Percentiles rank a stretch among this genome's conserved stretches.
Conservation (phyloP, 2,329 filamentous ascomycete species). For the Alternaria ventricosa region DNA sequence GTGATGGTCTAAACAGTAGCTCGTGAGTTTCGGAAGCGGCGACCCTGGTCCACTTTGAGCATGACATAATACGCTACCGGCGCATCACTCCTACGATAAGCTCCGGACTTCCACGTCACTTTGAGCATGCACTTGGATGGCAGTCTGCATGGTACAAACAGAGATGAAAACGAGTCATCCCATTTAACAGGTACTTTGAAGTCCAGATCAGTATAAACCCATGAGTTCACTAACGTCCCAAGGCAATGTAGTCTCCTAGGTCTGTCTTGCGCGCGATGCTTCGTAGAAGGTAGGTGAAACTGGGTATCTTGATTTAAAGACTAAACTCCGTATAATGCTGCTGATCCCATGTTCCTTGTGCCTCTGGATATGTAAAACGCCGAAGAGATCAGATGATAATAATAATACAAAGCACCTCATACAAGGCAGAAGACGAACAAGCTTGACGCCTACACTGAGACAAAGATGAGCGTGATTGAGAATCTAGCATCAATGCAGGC, state of each 20-base stretch:
- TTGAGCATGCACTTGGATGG: neutral
- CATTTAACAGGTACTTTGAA: neutral
- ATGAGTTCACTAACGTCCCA: neutral
- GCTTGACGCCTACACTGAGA: neutral
- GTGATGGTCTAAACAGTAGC: conserved; percentile 33
- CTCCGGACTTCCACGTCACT: conserved; percentile 5
- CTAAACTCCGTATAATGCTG: conserved; percentile 33
- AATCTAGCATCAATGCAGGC: neutral
- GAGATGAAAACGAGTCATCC: neutral
- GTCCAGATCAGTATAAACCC: neutral
- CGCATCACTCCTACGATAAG: conserved; percentile 18
- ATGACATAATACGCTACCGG: conserved; percentile 26
- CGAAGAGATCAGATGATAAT: conserved; percentile 1
- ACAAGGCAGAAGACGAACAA: neutral
- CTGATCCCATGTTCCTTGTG: neutral
- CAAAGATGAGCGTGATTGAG: neutral
- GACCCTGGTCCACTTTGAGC: conserved; percentile 20
- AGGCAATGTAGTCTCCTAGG: neutral
- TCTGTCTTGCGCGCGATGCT: neutral
- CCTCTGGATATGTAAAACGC: neutral
- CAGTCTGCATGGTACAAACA: neutral
- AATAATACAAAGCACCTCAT: conserved; percentile 16
- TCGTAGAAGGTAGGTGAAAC: conserved; percentile 17
- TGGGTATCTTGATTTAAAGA: conserved; percentile 43
- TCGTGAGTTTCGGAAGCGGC: conserved; percentile 28